phyloP scores from a whole-genome alignment of 2,329 filamentous ascomycete species.

The Didymosphaeria variabile region DNA sequence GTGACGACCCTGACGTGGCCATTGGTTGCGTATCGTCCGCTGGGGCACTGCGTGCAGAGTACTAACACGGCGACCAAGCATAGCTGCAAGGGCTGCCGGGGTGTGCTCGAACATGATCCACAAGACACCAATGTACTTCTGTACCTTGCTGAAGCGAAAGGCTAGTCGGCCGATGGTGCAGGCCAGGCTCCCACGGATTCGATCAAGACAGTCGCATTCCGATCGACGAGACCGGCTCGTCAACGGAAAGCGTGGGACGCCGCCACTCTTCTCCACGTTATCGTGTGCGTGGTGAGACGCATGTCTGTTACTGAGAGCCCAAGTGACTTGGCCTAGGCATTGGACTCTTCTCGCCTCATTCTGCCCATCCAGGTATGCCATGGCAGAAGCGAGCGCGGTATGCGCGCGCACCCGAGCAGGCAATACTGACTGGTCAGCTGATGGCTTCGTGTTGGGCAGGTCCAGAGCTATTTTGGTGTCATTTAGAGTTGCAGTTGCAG shows the following conservation, averaged over 20 bases:
- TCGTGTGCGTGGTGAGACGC: neutral
- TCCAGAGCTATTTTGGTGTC: constrained; percentile 4
- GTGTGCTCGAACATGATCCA: constrained; percentile 43
- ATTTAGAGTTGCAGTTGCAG: constrained; percentile 5
- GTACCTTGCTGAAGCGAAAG: constrained; percentile 53
- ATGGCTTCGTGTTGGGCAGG: constrained; percentile 5
- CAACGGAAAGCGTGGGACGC: neutral
- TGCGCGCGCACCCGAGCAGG: constrained; percentile 2
- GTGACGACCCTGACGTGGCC: constrained; percentile 27
- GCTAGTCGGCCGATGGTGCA: constrained; percentile 25
- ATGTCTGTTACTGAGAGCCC: neutral
- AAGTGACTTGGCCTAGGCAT: neutral
- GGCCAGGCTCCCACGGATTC: constrained; percentile 18
- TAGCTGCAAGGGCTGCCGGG: constrained; percentile 46
- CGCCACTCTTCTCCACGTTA: neutral
- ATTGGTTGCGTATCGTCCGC: constrained; percentile 34
- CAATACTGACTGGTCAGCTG: constrained; percentile 12
- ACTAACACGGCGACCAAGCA: constrained; percentile 40
- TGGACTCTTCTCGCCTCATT: neutral
- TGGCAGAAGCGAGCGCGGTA: constrained; percentile 6
- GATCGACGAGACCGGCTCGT: neutral
- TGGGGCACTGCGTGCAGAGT: constrained; percentile 32
- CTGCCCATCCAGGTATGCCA: neutral
- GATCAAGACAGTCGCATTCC: neutral
- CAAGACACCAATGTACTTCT: constrained; percentile 40